These are phyloP conservation scores for Monosporascus sp. DNA, from an alignment of 2,329 filamentous ascomycete species.

Conservation along the genomic window DNA sequence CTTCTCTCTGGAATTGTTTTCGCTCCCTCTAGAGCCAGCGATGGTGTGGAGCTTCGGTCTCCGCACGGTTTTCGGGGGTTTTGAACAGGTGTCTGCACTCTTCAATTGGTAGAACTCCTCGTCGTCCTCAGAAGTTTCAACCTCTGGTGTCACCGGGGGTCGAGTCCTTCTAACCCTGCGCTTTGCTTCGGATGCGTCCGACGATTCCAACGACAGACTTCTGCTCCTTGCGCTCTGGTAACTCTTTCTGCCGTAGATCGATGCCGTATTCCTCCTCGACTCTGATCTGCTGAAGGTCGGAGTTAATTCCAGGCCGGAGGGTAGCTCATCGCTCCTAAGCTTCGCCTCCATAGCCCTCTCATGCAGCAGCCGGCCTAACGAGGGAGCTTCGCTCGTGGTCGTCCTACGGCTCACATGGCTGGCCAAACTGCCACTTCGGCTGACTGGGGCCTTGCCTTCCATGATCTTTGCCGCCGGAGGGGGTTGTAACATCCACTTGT, in stretches of 20 bases:
- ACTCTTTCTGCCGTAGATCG: slow-evolving; percentile 4
- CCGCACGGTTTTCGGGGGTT: background rate
- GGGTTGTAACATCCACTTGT: slow-evolving; percentile 88
- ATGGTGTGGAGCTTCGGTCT: slow-evolving; percentile 1
- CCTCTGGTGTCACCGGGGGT: background rate
- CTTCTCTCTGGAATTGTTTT: background rate
- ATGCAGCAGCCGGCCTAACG: slow-evolving; percentile 38
- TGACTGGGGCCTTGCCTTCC: slow-evolving; percentile 75
- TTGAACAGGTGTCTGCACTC: background rate
- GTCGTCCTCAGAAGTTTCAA: slow-evolving; percentile 1
- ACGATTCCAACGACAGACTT: slow-evolving; percentile 9
- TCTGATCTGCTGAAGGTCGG: slow-evolving; percentile 11
- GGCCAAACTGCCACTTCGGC: slow-evolving; percentile 53
- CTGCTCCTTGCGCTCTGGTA: slow-evolving; percentile 6
- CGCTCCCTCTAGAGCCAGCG: background rate
- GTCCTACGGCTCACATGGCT: slow-evolving; percentile 46
- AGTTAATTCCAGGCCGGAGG: slow-evolving; percentile 19
- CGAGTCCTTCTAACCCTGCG: background rate
- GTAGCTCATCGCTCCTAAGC: slow-evolving; percentile 36
- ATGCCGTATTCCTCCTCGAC: slow-evolving; percentile 12
- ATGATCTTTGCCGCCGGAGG: slow-evolving; percentile 87
- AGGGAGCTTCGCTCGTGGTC: slow-evolving; percentile 34
- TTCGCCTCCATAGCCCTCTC: slow-evolving; percentile 44
- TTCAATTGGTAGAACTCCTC: slow-evolving; percentile 1
- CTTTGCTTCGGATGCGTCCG: background rate